phyloP scores from a whole-genome alignment of 1,284 basidiomycete genomes.

The Trichosporon faecale region DNA sequence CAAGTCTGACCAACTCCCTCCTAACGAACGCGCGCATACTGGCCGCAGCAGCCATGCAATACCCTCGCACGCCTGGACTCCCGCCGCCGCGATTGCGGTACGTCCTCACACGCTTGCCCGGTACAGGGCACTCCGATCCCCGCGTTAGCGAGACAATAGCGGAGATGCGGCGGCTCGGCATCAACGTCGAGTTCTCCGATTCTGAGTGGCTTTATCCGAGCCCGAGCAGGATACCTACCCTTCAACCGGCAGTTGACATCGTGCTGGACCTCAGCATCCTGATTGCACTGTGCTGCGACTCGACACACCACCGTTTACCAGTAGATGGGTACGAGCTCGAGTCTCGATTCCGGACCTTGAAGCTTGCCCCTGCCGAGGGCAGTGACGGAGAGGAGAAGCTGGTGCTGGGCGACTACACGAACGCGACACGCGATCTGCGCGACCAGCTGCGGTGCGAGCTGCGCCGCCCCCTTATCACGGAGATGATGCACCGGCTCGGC shows the following conservation, averaged over 20 bases:
- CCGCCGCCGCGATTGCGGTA: slow-evolving; percentile 56
- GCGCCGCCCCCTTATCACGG: slow-evolving; percentile 40
- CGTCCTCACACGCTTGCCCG: slow-evolving; percentile 68
- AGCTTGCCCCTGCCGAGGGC: not conserved
- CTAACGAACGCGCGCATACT: slow-evolving; percentile 51
- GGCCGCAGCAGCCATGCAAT: slow-evolving; percentile 61
- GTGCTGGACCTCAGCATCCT: slow-evolving; percentile 77
- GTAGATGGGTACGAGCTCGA: slow-evolving; percentile 57
- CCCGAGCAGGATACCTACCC: not conserved
- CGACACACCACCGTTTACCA: slow-evolving; percentile 70
- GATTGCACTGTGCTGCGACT: slow-evolving; percentile 77
- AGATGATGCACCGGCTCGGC: slow-evolving; percentile 34
- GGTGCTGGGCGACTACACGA: slow-evolving; percentile 29
- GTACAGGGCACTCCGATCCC: slow-evolving; percentile 52
- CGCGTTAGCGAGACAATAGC: slow-evolving; percentile 64
- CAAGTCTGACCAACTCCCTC: slow-evolving; percentile 58
- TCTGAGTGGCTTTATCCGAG: not conserved
- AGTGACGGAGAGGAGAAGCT: not conserved
- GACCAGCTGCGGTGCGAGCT: slow-evolving; percentile 45
- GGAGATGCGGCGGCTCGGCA: slow-evolving; percentile 60
- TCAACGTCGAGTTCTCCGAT: slow-evolving; percentile 56
- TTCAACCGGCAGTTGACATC: slow-evolving; percentile 51
- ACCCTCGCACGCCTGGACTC: slow-evolving; percentile 42
- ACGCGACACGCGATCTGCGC: slow-evolving; percentile 39
- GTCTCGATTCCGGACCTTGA: slow-evolving; percentile 56